These are phyloP conservation scores for Neopestalotiopsis rosae DNA, from an alignment of 2,329 filamentous ascomycete genomes.

Conservation along the genomic window DNA sequence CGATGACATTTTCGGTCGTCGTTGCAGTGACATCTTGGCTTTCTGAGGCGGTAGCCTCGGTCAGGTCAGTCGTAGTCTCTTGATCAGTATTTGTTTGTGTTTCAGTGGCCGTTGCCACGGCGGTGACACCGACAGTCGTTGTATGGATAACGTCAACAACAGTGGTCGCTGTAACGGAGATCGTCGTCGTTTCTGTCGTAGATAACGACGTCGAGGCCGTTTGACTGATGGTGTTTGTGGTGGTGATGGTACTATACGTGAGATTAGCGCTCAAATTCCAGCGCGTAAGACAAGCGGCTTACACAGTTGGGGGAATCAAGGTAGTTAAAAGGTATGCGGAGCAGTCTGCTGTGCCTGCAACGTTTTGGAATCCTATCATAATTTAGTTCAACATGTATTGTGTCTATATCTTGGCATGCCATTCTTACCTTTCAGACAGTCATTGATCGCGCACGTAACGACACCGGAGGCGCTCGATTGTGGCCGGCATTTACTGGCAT, in stretches of 20 bases:
- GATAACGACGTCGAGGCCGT: neutral
- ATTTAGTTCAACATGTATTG: neutral
- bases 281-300: neutral
- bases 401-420: neutral
- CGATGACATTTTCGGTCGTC: neutral
- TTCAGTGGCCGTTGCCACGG: constrained; percentile 1
- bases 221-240: neutral
- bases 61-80: neutral
- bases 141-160: neutral
- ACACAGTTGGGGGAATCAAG: neutral
- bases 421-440: neutral
- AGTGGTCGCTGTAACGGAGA: constrained; percentile 1
- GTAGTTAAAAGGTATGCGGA: constrained; percentile 2
- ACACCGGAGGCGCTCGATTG: neutral
- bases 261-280: neutral
- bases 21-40: neutral
- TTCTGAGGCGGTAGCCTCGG: neutral
- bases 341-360: constrained; percentile 1
- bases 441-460: neutral
- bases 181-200: neutral
- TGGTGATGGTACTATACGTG: neutral
- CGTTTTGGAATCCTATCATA: neutral
- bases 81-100: constrained; percentile 7
- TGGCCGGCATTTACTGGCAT: constrained; percentile 2
- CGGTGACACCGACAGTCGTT: neutral